phyloP scores from a whole-genome alignment of 2,329 filamentous ascomycete genomes.

The Colletotrichum gigasporum region DNA sequence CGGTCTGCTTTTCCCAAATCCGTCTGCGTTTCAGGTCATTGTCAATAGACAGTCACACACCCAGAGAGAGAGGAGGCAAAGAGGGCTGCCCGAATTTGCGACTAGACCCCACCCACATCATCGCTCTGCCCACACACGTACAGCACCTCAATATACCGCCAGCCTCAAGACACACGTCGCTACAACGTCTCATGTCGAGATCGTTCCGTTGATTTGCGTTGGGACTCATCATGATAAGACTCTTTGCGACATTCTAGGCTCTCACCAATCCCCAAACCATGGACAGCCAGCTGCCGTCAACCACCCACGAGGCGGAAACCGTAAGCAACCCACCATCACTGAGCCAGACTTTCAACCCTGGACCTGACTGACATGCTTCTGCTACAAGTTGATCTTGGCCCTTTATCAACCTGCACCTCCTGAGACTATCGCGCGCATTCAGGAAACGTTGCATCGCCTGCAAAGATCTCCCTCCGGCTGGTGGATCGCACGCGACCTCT shows the following conservation, averaged over 20 bases:
- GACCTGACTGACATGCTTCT: too few species aligned
- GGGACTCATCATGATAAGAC: not conserved
- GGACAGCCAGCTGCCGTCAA: slow-evolving; percentile 27
- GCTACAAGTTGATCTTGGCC: slow-evolving; percentile 55
- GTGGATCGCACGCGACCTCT: slow-evolving; percentile 81
- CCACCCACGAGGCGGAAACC: slow-evolving; percentile 23
- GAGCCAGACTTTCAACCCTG: too few species aligned
- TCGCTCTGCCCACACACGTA: not conserved
- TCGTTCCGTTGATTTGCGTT: not conserved
- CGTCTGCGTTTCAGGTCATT: too few species aligned
- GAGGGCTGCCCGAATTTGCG: too few species aligned
- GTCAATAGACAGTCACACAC: too few species aligned
- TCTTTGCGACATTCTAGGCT: not conserved
- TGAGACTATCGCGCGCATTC: slow-evolving; percentile 59
- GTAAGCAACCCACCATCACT: slow-evolving; percentile 8
- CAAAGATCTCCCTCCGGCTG: slow-evolving; percentile 86
- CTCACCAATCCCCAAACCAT: not conserved
- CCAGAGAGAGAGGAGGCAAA: too few species aligned
- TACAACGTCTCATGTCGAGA: too few species aligned
- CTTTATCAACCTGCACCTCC: slow-evolving; percentile 63
- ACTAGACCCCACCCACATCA: too few species aligned
- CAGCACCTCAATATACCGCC: too few species aligned
- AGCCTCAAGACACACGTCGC: too few species aligned
- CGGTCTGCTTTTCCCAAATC: too few species aligned
- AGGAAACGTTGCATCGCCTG: slow-evolving; percentile 80